Base-by-base conservation (phyloP, 2,329 filamentous ascomycete genomes). In the Colletotrichum zoysiae region DNA sequence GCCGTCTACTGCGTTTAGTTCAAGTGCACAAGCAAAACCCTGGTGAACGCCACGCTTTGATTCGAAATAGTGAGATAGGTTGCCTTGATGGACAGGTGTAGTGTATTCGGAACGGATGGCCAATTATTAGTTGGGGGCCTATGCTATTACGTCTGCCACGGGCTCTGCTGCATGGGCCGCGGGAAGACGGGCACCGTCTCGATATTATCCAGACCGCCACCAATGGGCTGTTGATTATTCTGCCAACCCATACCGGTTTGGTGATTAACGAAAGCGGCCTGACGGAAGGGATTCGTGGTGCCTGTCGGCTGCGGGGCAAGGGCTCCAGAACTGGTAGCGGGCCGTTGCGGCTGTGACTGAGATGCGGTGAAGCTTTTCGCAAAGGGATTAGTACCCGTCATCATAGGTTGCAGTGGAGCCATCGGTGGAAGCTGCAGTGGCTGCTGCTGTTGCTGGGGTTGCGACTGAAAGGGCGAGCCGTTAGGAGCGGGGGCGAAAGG, bases 241-340 rank as follows among this genome's bases (percentile, higher is more conserved):
- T 98, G 95, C 94, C 96, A 98, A 1, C 94, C 94, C 81, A 93
- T 87, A 0, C 95, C 95, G 0, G 95, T 97, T 74, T 91, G 87
- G 78, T 97, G 95, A 78, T 97, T 96, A 64, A 97, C 91, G 80
- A 98, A 97, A 5, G 92, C 90, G 57, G 93, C 94, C 79, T 98
- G 95, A 20, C 96, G 89, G 87, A 98, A 98, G 0, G 96, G 96
- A 78, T 99, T 99, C 2, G 95, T 98, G 77, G 90, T 94, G 11
- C 95, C 95, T 0, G 95, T 98, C 1, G 92, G 88, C 77, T 95
- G 94, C 2, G 94, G 90, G 65, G 88, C 87, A 6, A 96, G 83
- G 60, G 87, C 80, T 14, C 81, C 81, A 44, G 81, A 82, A 48
- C 82, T 84, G 2, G 85, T 84, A 53, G 85, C 84, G 0, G 84